Conservation (phyloP, 129 eudicot genomes). For the Chrysanthemum seticuspe region DNA sequence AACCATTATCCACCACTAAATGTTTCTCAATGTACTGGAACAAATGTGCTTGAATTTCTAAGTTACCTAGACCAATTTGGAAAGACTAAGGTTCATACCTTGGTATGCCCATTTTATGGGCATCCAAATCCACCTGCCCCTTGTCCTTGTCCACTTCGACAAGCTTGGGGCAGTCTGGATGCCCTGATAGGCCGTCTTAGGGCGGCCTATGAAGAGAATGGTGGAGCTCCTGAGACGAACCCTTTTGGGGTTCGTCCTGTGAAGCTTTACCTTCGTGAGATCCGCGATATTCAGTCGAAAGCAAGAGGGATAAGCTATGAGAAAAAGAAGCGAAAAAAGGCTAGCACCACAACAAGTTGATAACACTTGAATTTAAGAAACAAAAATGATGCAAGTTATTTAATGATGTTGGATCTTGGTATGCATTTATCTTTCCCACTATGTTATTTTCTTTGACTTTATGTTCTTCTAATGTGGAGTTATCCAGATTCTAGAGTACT, state of each 20-base stretch:
- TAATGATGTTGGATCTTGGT: constrained; percentile 29
- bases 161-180: constrained; percentile 93
- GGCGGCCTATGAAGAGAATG: constrained; percentile 85
- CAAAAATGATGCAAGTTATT: constrained; percentile 3
- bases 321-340: constrained; percentile 63
- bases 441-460: neutral
- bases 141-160: constrained; percentile 84
- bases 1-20: constrained; percentile 82
- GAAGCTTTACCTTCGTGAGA: constrained; percentile 77
- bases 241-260: constrained; percentile 83
- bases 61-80: constrained; percentile 85
- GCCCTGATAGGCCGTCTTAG: constrained; percentile 78
- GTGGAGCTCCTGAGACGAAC: constrained; percentile 67
- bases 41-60: constrained; percentile 78
- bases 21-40: constrained; percentile 67
- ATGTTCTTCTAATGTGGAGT: constrained; percentile 1
- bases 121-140: constrained; percentile 84
- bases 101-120: constrained; percentile 75
- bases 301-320: constrained; percentile 87
- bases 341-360: constrained; percentile 32
- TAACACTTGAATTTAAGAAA: constrained; percentile 13
- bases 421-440: constrained; percentile 3
- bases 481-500: neutral
- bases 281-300: constrained; percentile 83
- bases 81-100: constrained; percentile 76